Conservation (phyloP, 495 filamentous ascomycete genomes). For the Bacidia rubella region DNA sequence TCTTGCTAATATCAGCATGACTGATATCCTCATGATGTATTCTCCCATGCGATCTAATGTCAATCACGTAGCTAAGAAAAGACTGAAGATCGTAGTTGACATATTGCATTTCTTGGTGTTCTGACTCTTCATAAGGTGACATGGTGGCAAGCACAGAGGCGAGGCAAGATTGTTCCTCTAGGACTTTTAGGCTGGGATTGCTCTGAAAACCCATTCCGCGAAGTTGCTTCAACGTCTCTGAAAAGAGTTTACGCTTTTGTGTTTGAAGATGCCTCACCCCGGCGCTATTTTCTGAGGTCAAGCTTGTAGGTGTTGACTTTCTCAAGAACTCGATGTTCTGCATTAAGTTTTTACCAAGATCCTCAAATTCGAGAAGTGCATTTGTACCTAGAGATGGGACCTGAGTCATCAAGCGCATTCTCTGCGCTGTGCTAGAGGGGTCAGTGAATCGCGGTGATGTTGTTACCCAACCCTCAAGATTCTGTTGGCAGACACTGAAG, state of each 20-base stretch:
- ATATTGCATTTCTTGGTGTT: slow-evolving; percentile 29
- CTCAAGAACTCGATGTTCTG: slow-evolving; percentile 56
- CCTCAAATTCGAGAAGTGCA: slow-evolving; percentile 45
- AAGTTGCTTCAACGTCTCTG: slow-evolving; percentile 68
- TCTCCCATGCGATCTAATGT: slow-evolving; percentile 46
- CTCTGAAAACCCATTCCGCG: slow-evolving; percentile 79
- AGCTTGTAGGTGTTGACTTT: slow-evolving; percentile 59
- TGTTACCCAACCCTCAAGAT: slow-evolving; percentile 40
- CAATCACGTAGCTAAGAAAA: slow-evolving; percentile 53
- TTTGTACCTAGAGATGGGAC: slow-evolving; percentile 40
- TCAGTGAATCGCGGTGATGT: slow-evolving; percentile 60
- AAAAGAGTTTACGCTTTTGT: slow-evolving; percentile 80
- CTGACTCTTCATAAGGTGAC: slow-evolving; percentile 11
- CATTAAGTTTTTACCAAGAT: slow-evolving; percentile 52
- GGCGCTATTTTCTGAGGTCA: slow-evolving; percentile 74
- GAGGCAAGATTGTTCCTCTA: slow-evolving; percentile 58
- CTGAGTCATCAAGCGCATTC: slow-evolving; percentile 46
- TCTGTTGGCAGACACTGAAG: slow-evolving; percentile 35
- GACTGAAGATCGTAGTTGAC: slow-evolving; percentile 55
- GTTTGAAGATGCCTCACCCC: slow-evolving; percentile 74
- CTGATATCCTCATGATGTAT: slow-evolving; percentile 78
- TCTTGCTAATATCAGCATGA: slow-evolving; percentile 58
- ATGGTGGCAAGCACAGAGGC: slow-evolving; percentile 48
- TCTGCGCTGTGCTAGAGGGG: slow-evolving; percentile 44
- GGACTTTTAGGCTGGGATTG: slow-evolving; percentile 53